phyloP scores from a whole-genome alignment of 2,329 filamentous ascomycete species.

The Colletotrichum chlorophyti region DNA sequence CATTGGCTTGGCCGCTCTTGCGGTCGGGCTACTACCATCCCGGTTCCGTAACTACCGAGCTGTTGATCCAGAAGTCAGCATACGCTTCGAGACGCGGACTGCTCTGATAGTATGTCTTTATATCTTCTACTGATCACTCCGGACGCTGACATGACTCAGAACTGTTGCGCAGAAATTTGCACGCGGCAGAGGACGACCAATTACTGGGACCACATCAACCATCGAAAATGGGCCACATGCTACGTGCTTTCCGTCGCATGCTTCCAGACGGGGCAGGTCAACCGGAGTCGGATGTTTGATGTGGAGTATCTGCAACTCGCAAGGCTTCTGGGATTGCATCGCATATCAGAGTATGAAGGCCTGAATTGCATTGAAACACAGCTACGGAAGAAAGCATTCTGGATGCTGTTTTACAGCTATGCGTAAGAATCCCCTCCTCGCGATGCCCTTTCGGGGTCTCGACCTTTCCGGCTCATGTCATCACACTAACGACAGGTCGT shows the following conservation, averaged over 20 bases:
- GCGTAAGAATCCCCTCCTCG: constrained; percentile 17
- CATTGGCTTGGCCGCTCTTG: constrained; percentile 34
- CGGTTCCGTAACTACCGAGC: constrained; percentile 34
- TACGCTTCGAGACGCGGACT: constrained; percentile 33
- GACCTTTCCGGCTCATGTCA: neutral
- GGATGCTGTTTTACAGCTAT: constrained; percentile 42
- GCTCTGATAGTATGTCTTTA: no score
- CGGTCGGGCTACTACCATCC: constrained; percentile 35
- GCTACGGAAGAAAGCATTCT: constrained; percentile 44
- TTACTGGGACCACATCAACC: constrained; percentile 38
- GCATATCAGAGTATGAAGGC: constrained; percentile 38
- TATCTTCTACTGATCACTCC: no score
- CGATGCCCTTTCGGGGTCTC: neutral
- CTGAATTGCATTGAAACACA: constrained; percentile 41
- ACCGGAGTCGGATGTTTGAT: constrained; percentile 43
- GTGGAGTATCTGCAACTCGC: constrained; percentile 43
- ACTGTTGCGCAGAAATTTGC: constrained; percentile 34
- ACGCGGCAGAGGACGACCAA: constrained; percentile 30
- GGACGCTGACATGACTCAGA: no score
- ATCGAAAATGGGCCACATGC: constrained; percentile 42
- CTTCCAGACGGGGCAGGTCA: constrained; percentile 43
- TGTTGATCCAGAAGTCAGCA: constrained; percentile 28
- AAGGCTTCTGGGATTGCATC: constrained; percentile 39
- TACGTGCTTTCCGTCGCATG: constrained; percentile 41
- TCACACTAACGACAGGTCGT: neutral